These are phyloP conservation scores for Cladosporium velox DNA, from an alignment of 2,329 filamentous ascomycete species.

Conservation along the genomic window DNA sequence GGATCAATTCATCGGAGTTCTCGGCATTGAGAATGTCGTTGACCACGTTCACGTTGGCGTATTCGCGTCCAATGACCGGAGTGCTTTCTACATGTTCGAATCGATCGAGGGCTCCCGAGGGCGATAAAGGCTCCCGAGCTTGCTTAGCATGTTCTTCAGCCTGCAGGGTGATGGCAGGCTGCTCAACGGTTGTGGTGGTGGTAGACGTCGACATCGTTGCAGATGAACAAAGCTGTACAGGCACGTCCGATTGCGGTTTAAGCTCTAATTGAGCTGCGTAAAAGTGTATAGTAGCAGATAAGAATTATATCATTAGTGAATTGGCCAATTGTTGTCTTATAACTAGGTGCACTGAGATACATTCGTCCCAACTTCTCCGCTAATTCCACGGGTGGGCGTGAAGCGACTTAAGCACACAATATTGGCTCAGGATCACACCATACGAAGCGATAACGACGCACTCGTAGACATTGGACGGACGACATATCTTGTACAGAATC, in stretches of 20 bases:
- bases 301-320: neutral
- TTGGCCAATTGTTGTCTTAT: neutral
- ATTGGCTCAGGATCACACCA: neutral
- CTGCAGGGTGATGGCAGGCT: neutral
- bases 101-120: slow-evolving; percentile 37
- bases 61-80: slow-evolving; percentile 30
- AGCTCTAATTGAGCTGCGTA: neutral
- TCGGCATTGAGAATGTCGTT: slow-evolving; percentile 27
- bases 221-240: neutral
- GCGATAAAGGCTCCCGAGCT: slow-evolving; percentile 47
- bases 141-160: neutral
- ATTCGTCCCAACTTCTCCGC: neutral
- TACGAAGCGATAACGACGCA: neutral
- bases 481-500: neutral
- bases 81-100: slow-evolving; percentile 28
- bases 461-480: neutral
- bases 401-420: neutral
- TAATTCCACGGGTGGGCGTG: neutral
- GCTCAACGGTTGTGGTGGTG: neutral
- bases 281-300: neutral
- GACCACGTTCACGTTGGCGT: slow-evolving; percentile 24
- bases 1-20: slow-evolving; percentile 26
- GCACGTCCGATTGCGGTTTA: neutral
- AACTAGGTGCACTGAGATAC: neutral
- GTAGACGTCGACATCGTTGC: slow-evolving; percentile 4